Evolutionary conservation across 2,329 filamentous ascomycete genomes (phyloP).

Genomic region (Aspergillus melleus): DNA sequence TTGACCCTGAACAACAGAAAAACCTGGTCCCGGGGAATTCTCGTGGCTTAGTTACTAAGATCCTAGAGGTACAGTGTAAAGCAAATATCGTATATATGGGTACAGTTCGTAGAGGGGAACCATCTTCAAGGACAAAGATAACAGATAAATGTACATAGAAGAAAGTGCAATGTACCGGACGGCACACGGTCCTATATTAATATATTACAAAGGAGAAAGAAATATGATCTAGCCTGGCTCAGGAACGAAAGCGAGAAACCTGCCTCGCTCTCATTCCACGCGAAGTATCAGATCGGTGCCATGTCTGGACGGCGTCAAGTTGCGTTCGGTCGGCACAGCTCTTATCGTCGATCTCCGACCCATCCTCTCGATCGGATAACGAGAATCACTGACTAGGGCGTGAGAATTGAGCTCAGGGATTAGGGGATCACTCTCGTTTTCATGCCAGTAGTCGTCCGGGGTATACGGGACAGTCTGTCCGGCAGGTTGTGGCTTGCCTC

Average conservation of each 20-base stretch:
- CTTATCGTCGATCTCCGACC: slow-evolving; percentile 23
- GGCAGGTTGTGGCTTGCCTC: slow-evolving; percentile 27
- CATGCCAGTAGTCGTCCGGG: slow-evolving; percentile 32
- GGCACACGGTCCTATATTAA: background rate
- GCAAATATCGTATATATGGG: background rate
- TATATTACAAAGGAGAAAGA: background rate
- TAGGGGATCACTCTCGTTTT: slow-evolving; percentile 11
- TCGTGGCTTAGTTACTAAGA: background rate
- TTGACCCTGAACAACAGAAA: background rate
- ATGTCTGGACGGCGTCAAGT: slow-evolving; percentile 32
- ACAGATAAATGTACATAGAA: slow-evolving; percentile 1
- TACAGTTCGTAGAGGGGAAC: background rate
- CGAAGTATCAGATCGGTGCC: slow-evolving; percentile 34
- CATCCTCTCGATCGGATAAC: slow-evolving; percentile 5
- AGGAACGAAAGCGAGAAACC: background rate
- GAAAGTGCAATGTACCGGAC: background rate
- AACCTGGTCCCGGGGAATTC: background rate
- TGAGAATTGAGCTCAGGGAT: background rate
- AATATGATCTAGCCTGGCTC: background rate
- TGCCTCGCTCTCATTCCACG: slow-evolving; percentile 25
- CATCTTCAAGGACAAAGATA: background rate
- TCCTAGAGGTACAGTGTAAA: background rate
- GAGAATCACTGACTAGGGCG: slow-evolving; percentile 7
- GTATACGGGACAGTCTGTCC: slow-evolving; percentile 26
- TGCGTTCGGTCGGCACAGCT: slow-evolving; percentile 25